Conservation (phyloP, 441 rosid genomes). For the Eruca vesicaria region DNA sequence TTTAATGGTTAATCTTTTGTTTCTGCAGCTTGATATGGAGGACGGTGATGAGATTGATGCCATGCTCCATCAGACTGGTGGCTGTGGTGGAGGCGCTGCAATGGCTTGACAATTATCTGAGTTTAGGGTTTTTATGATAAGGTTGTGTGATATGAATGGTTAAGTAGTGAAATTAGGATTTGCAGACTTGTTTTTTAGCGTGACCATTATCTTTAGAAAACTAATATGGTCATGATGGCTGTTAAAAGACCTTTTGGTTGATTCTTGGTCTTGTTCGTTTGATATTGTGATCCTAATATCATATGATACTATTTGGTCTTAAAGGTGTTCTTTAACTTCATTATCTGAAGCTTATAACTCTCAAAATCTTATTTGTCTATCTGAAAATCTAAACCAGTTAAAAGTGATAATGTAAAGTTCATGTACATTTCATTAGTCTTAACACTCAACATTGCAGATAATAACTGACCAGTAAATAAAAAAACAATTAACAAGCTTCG, state of each 20-base stretch:
- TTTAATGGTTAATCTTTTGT: not conserved
- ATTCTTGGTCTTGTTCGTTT: slow-evolving; percentile 5
- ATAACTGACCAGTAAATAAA: too few relatives aligned
- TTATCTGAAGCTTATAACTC: not conserved
- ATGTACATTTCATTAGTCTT: not conserved
- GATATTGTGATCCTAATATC: not conserved
- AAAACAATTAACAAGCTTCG: too few relatives aligned
- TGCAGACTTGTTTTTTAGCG: slow-evolving; percentile 11
- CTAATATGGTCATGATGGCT: slow-evolving; percentile 11
- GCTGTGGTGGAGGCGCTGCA: slow-evolving; percentile 7
- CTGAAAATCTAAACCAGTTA: not conserved
- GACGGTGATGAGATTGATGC: slow-evolving; percentile 84
- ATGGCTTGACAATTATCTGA: not conserved
- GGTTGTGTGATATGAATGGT: slow-evolving; percentile 32
- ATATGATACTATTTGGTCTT: not conserved
- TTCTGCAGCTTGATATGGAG: slow-evolving; percentile 66
- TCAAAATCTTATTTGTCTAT: not conserved
- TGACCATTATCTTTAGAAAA: slow-evolving; percentile 16
- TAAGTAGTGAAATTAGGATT: slow-evolving; percentile 21
- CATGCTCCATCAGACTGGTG: slow-evolving; percentile 80
- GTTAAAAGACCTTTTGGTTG: not conserved
- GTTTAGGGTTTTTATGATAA: slow-evolving; percentile 7
- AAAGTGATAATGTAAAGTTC: not conserved
- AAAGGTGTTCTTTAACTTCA: not conserved
- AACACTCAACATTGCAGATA: not conserved